A percentile compares a stretch with the other conserved stretches of the same genome.
phyloP scores from a whole-genome alignment of 2,329 filamentous ascomycete species.

The Dendryphion nanum region DNA sequence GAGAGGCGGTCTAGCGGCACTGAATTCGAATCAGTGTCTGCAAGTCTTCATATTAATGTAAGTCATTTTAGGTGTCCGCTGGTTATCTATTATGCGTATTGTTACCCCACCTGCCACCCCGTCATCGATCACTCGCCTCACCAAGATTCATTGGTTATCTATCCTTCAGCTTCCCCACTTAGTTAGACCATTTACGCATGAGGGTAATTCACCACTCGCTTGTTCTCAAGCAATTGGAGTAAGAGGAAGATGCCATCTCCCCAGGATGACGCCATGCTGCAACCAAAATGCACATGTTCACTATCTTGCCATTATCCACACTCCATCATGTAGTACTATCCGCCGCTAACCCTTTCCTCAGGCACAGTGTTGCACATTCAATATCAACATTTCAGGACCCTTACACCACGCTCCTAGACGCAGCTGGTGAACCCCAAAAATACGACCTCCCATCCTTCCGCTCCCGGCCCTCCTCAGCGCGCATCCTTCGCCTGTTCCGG shows the following conservation, averaged over 20 bases:
- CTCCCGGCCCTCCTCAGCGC: slow-evolving; percentile 8
- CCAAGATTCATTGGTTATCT: too few relatives aligned
- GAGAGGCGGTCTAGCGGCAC: slow-evolving; percentile 29
- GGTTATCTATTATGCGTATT: too few relatives aligned
- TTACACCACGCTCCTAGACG: slow-evolving; percentile 22
- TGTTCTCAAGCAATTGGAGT: too few relatives aligned
- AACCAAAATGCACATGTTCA: too few relatives aligned
- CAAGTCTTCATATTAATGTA: slow-evolving; percentile 27
- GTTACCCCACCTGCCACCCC: too few relatives aligned
- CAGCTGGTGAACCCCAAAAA: slow-evolving; percentile 17
- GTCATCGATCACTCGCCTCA: too few relatives aligned
- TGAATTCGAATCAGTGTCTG: slow-evolving; percentile 26
- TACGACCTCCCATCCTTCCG: slow-evolving; percentile 19
- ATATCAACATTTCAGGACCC: slow-evolving; percentile 30
- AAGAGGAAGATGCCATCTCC: too few relatives aligned
- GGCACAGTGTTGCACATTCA: slow-evolving; percentile 32
- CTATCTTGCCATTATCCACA: background rate
- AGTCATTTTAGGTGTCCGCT: too few relatives aligned
- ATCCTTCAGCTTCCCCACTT: too few relatives aligned
- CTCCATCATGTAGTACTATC: background rate
- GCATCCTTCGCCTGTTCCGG: slow-evolving; percentile 18
- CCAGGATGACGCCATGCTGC: too few relatives aligned
- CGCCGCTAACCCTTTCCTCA: slow-evolving; percentile 13
- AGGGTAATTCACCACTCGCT: too few relatives aligned
- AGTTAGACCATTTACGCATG: too few relatives aligned